A percentile compares a stretch with the other conserved stretches of the same genome.
phyloP scores from a whole-genome alignment of 768 basidiomycete genomes.

The Podaxis sp. region DNA sequence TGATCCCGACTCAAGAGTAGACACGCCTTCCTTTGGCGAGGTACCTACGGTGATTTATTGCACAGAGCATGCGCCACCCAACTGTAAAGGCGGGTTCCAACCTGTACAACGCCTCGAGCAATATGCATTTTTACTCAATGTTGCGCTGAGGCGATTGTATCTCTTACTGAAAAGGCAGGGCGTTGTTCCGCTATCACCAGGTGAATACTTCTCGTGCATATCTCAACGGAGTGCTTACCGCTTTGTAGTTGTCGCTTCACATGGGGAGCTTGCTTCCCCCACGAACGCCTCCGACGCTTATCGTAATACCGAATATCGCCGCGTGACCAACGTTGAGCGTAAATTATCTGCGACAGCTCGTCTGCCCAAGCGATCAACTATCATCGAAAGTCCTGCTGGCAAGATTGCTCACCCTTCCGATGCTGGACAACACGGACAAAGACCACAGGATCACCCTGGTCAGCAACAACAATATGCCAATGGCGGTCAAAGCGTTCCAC shows the following conservation, averaged over 20 bases:
- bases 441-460: constrained; percentile 2
- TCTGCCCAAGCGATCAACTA: constrained; percentile 88
- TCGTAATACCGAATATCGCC: constrained; percentile 90
- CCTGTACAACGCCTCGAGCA: constrained; percentile 93
- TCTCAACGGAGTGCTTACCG: constrained; percentile 7
- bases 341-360: constrained; percentile 93
- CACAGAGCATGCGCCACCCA: constrained; percentile 64
- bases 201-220: constrained; percentile 32
- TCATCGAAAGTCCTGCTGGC: constrained; percentile 92
- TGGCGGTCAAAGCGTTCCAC: background rate
- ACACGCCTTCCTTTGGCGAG: constrained; percentile 65
- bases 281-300: constrained; percentile 70
- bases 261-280: constrained; percentile 27
- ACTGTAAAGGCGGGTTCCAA: constrained; percentile 76
- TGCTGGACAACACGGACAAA: constrained; percentile 15
- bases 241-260: constrained; percentile 18
- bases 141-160: constrained; percentile 88
- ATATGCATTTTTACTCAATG: constrained; percentile 95
- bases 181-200: constrained; percentile 78
- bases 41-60: constrained; percentile 76
- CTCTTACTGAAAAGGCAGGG: constrained; percentile 84
- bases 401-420: constrained; percentile 77
- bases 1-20: constrained; percentile 64
- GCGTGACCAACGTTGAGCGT: constrained; percentile 81
- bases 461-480: constrained; percentile 4